These are phyloP conservation scores for Chamaecyparis obtusa DNA, from an alignment of 75 land plant genomes.

Conservation along the genomic window DNA sequence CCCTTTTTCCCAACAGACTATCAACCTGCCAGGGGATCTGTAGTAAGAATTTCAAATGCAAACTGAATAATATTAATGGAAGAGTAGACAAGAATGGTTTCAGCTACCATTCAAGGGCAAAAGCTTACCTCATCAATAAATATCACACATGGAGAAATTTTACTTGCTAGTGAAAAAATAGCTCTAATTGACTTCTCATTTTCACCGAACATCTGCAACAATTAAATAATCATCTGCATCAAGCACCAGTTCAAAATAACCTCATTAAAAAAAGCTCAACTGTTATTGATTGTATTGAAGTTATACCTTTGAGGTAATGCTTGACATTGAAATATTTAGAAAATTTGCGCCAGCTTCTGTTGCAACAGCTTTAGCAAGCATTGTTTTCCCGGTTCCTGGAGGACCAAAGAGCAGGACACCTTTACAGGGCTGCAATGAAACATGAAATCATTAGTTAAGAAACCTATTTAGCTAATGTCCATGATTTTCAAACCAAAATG, in stretches of 20 bases:
- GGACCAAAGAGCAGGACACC: conserved; percentile 35
- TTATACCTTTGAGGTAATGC: conserved; percentile 22
- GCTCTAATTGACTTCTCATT: conserved; percentile 91
- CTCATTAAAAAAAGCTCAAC: not conserved
- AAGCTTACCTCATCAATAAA: conserved; percentile 85
- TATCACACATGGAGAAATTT: conserved; percentile 84
- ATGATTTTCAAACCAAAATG: too few relatives aligned
- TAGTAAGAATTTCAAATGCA: not conserved
- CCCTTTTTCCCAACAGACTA: conserved; percentile 24
- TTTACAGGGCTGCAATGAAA: conserved; percentile 32
- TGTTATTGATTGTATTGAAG: not conserved
- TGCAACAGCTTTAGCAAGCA: conserved; percentile 41
- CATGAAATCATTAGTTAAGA: not conserved
- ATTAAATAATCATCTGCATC: not conserved
- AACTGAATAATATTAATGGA: not conserved
- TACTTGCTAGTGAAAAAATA: conserved; percentile 82
- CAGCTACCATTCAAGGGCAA: not conserved
- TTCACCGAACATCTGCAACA: conserved; percentile 81
- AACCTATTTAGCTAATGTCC: too few relatives aligned
- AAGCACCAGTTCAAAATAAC: not conserved
- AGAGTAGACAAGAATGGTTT: not conserved
- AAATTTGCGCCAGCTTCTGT: conserved; percentile 39
- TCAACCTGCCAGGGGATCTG: conserved; percentile 16
- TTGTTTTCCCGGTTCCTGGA: conserved; percentile 34
- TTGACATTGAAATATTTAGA: conserved; percentile 35